These are phyloP conservation scores for Ustilago cynodontis DNA, from an alignment of 1,284 basidiomycete genomes.

Conservation along the genomic window DNA sequence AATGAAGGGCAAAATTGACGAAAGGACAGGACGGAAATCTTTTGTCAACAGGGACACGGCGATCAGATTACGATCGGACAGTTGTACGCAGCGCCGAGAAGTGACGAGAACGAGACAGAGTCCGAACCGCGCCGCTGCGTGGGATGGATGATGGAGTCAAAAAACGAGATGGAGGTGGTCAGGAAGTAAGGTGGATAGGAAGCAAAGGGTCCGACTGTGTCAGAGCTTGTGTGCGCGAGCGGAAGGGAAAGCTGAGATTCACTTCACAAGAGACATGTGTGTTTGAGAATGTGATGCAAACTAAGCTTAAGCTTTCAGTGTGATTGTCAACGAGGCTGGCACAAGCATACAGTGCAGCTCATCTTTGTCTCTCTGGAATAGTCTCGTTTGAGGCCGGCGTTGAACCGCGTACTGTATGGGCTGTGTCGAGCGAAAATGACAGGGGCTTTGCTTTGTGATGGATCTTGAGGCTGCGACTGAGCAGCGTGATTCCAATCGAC, in stretches of 20 bases:
- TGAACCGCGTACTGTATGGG: constrained; percentile 9
- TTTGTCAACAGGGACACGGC: not conserved
- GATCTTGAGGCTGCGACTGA: not conserved
- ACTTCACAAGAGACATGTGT: too few species aligned
- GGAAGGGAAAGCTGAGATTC: not conserved
- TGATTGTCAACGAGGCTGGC: not conserved
- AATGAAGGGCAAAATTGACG: not conserved
- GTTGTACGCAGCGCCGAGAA: not conserved
- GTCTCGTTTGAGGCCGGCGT: not conserved
- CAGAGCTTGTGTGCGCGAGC: not conserved
- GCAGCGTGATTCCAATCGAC: not conserved
- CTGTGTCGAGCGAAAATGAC: not conserved
- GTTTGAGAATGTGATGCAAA: too few species aligned
- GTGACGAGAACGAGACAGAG: not conserved
- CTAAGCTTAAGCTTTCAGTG: not conserved
- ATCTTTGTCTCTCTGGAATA: too few species aligned
- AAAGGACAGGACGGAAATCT: not conserved
- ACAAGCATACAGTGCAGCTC: too few species aligned
- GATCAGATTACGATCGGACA: not conserved
- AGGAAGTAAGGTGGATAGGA: not conserved
- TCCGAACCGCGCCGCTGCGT: not conserved
- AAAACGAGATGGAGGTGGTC: not conserved
- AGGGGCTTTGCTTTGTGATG: not conserved
- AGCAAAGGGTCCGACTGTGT: not conserved
- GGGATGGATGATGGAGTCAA: not conserved